A percentile compares a stretch with the other conserved stretches of the same genome.
Evolutionary conservation across 2,329 filamentous ascomycete genomes (phyloP).

Genomic region (Pestalotiopsis sp.): DNA sequence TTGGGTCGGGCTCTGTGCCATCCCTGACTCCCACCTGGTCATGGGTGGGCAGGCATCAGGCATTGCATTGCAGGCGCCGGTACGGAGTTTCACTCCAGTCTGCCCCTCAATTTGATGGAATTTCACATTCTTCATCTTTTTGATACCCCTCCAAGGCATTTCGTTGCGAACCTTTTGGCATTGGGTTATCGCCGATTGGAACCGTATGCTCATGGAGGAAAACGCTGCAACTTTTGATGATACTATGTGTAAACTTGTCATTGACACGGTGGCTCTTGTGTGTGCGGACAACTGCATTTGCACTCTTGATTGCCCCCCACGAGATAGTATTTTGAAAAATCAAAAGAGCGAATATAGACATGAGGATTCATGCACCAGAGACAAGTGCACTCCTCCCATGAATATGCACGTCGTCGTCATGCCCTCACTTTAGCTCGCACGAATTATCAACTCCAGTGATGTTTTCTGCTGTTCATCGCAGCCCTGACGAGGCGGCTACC

Average conservation of each 20-base stretch:
- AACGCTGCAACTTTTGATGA: no score
- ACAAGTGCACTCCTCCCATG: background rate
- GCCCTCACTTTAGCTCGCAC: background rate
- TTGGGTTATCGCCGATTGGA: no score
- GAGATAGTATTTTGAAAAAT: background rate
- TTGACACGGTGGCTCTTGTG: background rate
- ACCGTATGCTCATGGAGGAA: no score
- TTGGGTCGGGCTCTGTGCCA: conserved; percentile 7
- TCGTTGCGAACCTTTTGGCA: no score
- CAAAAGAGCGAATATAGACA: background rate
- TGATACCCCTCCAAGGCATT: background rate
- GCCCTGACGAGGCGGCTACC: no score
- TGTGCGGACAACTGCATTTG: background rate
- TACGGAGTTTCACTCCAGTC: background rate
- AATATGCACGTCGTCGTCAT: background rate
- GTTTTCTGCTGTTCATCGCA: no score
- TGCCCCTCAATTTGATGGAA: background rate
- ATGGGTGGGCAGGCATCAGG: background rate
- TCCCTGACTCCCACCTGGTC: conserved; percentile 5
- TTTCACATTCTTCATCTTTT: background rate
- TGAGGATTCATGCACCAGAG: background rate
- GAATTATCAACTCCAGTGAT: background rate
- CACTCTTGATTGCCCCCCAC: background rate
- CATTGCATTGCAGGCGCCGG: background rate
- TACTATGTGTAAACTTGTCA: no score